phyloP scores from a whole-genome alignment of 805 yeast genomes.

The Ogataea trehalophila region DNA sequence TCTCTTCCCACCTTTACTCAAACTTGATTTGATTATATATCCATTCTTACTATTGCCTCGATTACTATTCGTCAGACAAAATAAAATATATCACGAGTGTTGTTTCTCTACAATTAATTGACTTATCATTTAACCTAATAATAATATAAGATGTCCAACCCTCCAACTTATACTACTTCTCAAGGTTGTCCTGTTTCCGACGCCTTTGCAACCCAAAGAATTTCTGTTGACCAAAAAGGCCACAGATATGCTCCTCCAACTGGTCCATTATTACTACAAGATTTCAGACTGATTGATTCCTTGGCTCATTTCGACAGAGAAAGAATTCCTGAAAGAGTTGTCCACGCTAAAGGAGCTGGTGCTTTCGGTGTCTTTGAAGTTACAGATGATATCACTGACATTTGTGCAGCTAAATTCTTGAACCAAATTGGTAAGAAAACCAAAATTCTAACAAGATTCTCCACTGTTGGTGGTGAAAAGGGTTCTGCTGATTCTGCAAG shows the following conservation, averaged over 20 bases:
- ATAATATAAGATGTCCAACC: conserved; percentile 25
- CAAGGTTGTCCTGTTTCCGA: conserved; percentile 75
- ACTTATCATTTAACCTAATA: background rate
- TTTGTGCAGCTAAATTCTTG: conserved; percentile 67
- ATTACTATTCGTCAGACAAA: too few species aligned
- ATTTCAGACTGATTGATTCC: conserved; percentile 73
- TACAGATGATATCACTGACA: conserved; percentile 76
- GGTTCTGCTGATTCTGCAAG: conserved; percentile 82
- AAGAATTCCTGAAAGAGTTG: conserved; percentile 88
- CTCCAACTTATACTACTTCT: conserved; percentile 65
- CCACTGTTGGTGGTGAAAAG: conserved; percentile 82
- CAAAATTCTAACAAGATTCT: conserved; percentile 66
- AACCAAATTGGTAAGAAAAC: conserved; percentile 77
- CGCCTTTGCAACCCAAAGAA: conserved; percentile 71
- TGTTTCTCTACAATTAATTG: background rate
- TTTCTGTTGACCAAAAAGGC: conserved; percentile 46
- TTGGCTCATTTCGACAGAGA: conserved; percentile 87
- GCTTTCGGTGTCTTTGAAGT: conserved; percentile 85
- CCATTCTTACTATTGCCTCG: too few species aligned
- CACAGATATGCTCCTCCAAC: conserved; percentile 27
- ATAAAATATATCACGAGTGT: background rate
- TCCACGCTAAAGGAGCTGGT: conserved; percentile 92
- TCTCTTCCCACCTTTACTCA: too few species aligned
- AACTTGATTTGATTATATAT: too few species aligned
- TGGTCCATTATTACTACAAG: conserved; percentile 80